Conservation (phyloP, 2,329 filamentous ascomycete genomes). For the Apiospora arundinis region DNA sequence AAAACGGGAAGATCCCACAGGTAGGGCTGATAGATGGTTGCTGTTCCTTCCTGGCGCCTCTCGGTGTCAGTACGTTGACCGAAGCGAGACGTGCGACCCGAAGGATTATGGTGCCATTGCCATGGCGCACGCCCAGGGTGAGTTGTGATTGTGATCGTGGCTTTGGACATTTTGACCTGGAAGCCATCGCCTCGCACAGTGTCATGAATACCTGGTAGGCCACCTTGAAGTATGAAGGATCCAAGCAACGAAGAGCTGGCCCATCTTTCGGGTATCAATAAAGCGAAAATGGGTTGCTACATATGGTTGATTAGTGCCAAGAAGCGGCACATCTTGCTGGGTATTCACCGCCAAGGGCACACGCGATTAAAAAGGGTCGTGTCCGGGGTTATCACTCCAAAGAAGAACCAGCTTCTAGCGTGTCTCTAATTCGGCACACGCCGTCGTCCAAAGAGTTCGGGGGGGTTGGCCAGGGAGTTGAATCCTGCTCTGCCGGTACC, state of each 20-base stretch:
- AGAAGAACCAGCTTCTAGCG: background rate
- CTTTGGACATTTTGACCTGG: background rate
- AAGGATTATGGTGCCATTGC: background rate
- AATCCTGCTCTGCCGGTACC: background rate
- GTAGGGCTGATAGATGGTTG: constrained; percentile 15
- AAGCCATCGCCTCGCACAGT: background rate
- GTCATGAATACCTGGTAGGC: too few species aligned
- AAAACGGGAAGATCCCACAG: constrained; percentile 11
- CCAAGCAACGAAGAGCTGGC: background rate
- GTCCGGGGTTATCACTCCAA: background rate
- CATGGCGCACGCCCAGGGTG: background rate
- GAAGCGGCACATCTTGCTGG: background rate
- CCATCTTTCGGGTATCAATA: background rate
- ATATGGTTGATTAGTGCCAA: background rate
- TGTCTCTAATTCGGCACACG: background rate
- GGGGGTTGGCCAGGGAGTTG: background rate
- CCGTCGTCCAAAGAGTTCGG: too few species aligned
- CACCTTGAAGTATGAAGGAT: too few species aligned
- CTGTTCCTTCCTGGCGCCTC: background rate
- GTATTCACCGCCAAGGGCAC: background rate
- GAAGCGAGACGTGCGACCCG: background rate
- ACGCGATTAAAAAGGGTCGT: background rate
- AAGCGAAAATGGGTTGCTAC: background rate
- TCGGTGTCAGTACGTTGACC: background rate
- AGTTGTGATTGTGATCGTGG: too few species aligned